A percentile compares a stretch with the other conserved stretches of the same genome.
phyloP scores from a whole-genome alignment of 176 grass and related monocot genomes.

The Metroxylon sagu region DNA sequence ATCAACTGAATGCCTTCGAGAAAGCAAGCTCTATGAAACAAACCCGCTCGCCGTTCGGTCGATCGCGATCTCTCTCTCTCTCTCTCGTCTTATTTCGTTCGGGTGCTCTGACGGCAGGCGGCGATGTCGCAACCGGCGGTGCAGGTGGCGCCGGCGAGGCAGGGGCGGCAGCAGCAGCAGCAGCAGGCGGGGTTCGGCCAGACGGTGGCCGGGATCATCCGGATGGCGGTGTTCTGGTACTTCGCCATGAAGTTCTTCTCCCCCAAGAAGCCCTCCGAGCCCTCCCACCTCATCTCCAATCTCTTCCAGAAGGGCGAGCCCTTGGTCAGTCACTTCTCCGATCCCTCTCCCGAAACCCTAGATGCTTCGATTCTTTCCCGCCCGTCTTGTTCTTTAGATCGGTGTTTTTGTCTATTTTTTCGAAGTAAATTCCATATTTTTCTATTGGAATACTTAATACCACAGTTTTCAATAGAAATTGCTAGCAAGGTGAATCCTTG shows the following conservation, averaged over 20 bases:
- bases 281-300: conserved; percentile 68
- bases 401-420: no score
- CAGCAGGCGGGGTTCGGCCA: conserved; percentile 51
- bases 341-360: no score
- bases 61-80: background rate
- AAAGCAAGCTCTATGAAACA: no score
- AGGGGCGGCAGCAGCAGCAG: conserved; percentile 24
- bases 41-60: background rate
- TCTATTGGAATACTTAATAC: no score
- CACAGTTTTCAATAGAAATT: no score
- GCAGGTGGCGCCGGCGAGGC: conserved; percentile 13
- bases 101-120: conserved; percentile 17
- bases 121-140: conserved; percentile 53
- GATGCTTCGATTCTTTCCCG: no score
- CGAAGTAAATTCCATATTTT: no score
- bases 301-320: conserved; percentile 89
- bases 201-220: conserved; percentile 57
- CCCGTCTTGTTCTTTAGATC: no score
- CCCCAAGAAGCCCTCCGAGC: conserved; percentile 55
- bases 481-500: no score
- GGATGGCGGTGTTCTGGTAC: conserved; percentile 98
- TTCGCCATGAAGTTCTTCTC: conserved; percentile 95
- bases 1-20: no score
- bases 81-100: background rate
- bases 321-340: conserved; percentile 36